Evolutionary conservation across 2,329 filamentous ascomycete genomes (phyloP).

Genomic region (Epichloe uncinata): DNA sequence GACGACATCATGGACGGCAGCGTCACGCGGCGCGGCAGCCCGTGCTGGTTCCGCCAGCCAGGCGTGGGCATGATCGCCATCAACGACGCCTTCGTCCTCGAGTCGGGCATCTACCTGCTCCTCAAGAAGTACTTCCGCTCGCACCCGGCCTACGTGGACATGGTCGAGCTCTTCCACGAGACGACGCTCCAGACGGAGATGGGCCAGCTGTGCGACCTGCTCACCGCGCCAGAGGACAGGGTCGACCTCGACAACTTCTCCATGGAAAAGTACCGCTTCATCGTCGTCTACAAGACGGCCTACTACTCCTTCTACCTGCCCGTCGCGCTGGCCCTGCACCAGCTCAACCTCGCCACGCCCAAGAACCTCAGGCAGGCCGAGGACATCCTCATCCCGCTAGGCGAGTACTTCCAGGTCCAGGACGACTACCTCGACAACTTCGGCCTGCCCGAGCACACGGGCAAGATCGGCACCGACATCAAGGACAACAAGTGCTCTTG

Average conservation of each 20-base stretch:
- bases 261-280: slow-evolving; percentile 91
- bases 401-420: slow-evolving; percentile 98
- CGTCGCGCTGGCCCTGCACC: slow-evolving; percentile 78
- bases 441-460: slow-evolving; percentile 80
- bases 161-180: slow-evolving; percentile 95
- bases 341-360: slow-evolving; percentile 70
- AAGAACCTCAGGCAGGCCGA: slow-evolving; percentile 82
- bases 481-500: slow-evolving; percentile 99
- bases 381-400: slow-evolving; percentile 89
- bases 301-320: slow-evolving; percentile 99
- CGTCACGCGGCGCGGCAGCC: slow-evolving; percentile 85
- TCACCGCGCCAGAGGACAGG: slow-evolving; percentile 88
- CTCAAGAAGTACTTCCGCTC: slow-evolving; percentile 88
- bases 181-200: slow-evolving; percentile 87
- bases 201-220: slow-evolving; percentile 84
- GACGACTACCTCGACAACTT: slow-evolving; percentile 99
- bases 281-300: slow-evolving; percentile 98
- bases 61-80: slow-evolving; percentile 92
- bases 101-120: slow-evolving; percentile 77
- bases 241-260: slow-evolving; percentile 93
- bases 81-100: slow-evolving; percentile 96
- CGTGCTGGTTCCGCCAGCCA: slow-evolving; percentile 90
- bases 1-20: slow-evolving; percentile 98
- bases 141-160: slow-evolving; percentile 77
- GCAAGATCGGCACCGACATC: slow-evolving; percentile 98